Percentiles rank a stretch among this genome's conserved stretches.
These are phyloP conservation scores for Chrysoporthe cubensis DNA, from an alignment of 2,329 filamentous ascomycete species.

Conservation along the genomic window DNA sequence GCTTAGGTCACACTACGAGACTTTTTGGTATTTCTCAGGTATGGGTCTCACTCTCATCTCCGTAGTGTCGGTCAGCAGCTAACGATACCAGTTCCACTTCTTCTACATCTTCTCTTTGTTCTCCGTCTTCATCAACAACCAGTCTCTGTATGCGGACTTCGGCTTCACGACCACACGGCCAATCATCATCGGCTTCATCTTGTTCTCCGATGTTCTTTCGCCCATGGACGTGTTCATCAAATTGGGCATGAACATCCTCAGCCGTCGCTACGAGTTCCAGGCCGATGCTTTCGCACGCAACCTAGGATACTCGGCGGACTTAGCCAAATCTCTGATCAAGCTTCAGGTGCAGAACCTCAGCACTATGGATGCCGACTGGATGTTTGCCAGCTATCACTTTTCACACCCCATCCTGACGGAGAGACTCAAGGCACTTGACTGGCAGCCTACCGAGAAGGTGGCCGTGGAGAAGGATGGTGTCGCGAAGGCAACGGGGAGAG, in stretches of 20 bases:
- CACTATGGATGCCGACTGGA: constrained; percentile 98
- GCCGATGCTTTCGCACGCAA: constrained; percentile 87
- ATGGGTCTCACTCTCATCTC: constrained; percentile 35
- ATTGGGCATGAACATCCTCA: constrained; percentile 93
- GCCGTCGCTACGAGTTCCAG: constrained; percentile 93
- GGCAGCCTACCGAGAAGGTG: constrained; percentile 67
- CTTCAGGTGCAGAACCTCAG: constrained; percentile 98
- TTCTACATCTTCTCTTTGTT: constrained; percentile 98
- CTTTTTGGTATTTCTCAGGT: constrained; percentile 86
- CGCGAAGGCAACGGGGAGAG: constrained; percentile 74
- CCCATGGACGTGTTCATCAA: constrained; percentile 96
- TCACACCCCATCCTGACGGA: constrained; percentile 96
- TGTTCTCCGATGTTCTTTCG: constrained; percentile 95
- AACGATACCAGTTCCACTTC: constrained; percentile 72
- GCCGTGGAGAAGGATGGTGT: constrained; percentile 51
- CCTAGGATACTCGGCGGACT: constrained; percentile 81
- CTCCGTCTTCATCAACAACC: constrained; percentile 96
- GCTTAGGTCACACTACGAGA: constrained; percentile 89
- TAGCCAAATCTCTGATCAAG: constrained; percentile 89
- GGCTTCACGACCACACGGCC: constrained; percentile 83
- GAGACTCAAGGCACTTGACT: constrained; percentile 86
- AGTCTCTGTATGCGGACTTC: constrained; percentile 86
- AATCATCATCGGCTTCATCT: constrained; percentile 94
- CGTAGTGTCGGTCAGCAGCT: constrained; percentile 29
- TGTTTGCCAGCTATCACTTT: constrained; percentile 98